phyloP scores from a whole-genome alignment of 805 yeast species.

The Ogataea nonfermentans region DNA sequence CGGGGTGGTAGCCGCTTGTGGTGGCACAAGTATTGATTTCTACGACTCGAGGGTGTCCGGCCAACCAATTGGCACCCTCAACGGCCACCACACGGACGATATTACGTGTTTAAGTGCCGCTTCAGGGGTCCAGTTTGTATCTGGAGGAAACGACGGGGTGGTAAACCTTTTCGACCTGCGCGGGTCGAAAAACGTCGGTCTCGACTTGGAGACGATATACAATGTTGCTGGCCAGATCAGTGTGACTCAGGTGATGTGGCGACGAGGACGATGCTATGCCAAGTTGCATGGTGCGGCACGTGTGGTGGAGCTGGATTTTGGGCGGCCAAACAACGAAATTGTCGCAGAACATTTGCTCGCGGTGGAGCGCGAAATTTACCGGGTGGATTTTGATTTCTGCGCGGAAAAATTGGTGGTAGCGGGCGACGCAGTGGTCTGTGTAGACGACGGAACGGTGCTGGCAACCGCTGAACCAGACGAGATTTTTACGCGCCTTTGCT shows the following conservation, averaged over 20 bases:
- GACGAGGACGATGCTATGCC: constrained; percentile 7
- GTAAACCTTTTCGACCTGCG: constrained; percentile 20
- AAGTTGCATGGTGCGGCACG: constrained; percentile 15
- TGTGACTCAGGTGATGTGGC: constrained; percentile 15
- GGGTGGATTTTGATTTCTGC: constrained; percentile 13
- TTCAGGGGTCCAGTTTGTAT: constrained; percentile 9
- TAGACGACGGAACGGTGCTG: not conserved
- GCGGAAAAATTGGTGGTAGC: constrained; percentile 7
- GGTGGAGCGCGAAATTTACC: constrained; percentile 9
- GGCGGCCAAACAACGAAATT: constrained; percentile 13
- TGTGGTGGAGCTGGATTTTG: constrained; percentile 13
- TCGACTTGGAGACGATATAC: constrained; percentile 18
- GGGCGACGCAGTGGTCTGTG: constrained; percentile 4
- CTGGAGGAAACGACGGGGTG: constrained; percentile 22
- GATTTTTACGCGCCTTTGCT: not conserved
- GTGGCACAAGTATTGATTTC: constrained; percentile 14
- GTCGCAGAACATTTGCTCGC: constrained; percentile 4
- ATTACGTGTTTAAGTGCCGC: constrained; percentile 10
- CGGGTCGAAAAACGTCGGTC: constrained; percentile 6
- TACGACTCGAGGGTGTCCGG: constrained; percentile 14
- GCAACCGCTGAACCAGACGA: not conserved
- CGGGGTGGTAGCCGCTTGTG: constrained; percentile 13
- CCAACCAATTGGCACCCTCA: constrained; percentile 9
- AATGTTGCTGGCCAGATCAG: constrained; percentile 10
- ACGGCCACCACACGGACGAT: constrained; percentile 19